Base-by-base conservation (phyloP, 495 filamentous ascomycete genomes). In the Neurospora intermedia region DNA sequence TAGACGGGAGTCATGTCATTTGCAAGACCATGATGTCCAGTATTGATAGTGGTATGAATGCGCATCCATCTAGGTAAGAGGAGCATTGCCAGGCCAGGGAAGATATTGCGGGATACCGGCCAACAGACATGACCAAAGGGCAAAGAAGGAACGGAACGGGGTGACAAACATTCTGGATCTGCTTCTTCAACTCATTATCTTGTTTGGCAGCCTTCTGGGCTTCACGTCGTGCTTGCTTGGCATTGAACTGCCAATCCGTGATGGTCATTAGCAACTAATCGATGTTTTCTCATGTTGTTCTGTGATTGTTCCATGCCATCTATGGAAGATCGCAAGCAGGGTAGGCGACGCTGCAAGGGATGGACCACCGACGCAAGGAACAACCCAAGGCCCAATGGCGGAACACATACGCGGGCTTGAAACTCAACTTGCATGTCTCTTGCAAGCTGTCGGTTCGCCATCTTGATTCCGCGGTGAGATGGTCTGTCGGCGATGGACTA, bases 161-260 rank as follows among this genome's bases (percentile, higher is more conserved):
- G 40, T 6, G 70, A 62, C 79, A 70, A 74, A 91, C 90, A 83
- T 91, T 93, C 80, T 95, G 93, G 77, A 95, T 87, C 81, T 94
- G 93, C 78, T 90, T 88, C 84, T 93, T 93, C 81, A 94, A 88
- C 38, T 89, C 85, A 73, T 89, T 91, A 80, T 94, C 93, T 80
- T 94, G 92, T 81, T 94, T 94, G 71, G 89, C 88, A 20, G 93
- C 93, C 80, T 93, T 94, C 73, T 88, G 88, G 13, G 92, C 90
- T 84, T 95, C 92, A 74, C 92, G 85, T 72, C 92, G 92, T 71
- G 93, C 87, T 81, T 93, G 91, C 81, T 94, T 94, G 31, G 92
- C 89, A 73, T 93, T 94, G 85, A 95, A 94, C 91, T 94, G 78
- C 27, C 20, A 66, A 71, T 31, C 54, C 54, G 38, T 43, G 35